These are phyloP conservation scores for Torulaspora gathmanii DNA, from an alignment of 805 yeast genomes.

Conservation along the genomic window DNA sequence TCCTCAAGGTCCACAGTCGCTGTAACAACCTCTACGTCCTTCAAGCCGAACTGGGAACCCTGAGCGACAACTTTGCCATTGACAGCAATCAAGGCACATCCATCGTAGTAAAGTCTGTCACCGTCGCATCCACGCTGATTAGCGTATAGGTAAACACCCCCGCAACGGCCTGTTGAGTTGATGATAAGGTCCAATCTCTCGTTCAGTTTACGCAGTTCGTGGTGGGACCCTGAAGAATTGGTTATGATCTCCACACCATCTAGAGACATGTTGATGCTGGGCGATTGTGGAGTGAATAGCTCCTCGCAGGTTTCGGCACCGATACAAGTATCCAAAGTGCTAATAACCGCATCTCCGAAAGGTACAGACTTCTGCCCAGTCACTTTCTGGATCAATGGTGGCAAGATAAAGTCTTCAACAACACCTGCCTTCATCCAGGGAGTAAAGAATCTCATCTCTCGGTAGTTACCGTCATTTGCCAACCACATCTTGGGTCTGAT, in stretches of 20 bases:
- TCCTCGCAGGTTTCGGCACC: constrained; percentile 99
- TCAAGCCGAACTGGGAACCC: constrained; percentile 82
- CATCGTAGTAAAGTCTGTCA: constrained; percentile 93
- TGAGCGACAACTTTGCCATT: constrained; percentile 92
- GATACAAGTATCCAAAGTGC: constrained; percentile 77
- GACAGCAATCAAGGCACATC: constrained; percentile 89
- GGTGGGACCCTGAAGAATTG: constrained; percentile 97
- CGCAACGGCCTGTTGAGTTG: constrained; percentile 93
- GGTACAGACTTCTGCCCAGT: constrained; percentile 65
- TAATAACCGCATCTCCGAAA: constrained; percentile 87
- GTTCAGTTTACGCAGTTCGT: constrained; percentile 85
- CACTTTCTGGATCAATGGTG: constrained; percentile 58
- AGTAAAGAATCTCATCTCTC: constrained; percentile 95
- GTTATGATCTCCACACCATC: constrained; percentile 98
- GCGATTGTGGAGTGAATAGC: constrained; percentile 91
- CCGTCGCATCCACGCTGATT: constrained; percentile 99
- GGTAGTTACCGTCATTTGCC: constrained; percentile 96
- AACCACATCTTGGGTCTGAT: constrained; percentile 90
- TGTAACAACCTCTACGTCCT: constrained; percentile 91
- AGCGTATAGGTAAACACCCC: constrained; percentile 89
- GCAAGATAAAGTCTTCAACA: constrained; percentile 69
- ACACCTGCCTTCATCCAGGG: constrained; percentile 84
- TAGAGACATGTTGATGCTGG: constrained; percentile 84
- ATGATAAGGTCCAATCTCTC: constrained; percentile 77
- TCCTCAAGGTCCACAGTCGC: constrained; percentile 94